Evolutionary conservation across 805 yeast genomes (phyloP).

Genomic region (Candida ipomoeae): DNA sequence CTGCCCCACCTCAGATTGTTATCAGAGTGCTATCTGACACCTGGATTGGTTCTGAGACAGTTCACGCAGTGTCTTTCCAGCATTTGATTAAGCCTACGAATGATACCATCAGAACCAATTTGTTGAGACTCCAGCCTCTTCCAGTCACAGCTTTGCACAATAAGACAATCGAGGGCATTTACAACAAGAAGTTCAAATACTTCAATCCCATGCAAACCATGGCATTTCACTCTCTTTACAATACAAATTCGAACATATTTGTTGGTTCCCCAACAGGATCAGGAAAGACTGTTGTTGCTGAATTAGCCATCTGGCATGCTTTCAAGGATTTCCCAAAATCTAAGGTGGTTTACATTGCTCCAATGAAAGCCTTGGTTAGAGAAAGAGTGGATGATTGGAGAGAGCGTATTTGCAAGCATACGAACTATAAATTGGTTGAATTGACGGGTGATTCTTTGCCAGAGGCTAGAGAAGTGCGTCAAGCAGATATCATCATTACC

Average conservation of each 20-base stretch:
- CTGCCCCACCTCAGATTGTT: slow-evolving; percentile 84
- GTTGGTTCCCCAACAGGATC: slow-evolving; percentile 99
- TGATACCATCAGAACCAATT: slow-evolving; percentile 78
- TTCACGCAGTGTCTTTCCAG: slow-evolving; percentile 78
- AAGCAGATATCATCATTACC: slow-evolving; percentile 72
- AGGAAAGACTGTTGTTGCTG: slow-evolving; percentile 97
- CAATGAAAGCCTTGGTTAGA: slow-evolving; percentile 82
- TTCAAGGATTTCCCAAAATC: slow-evolving; percentile 75
- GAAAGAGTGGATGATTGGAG: slow-evolving; percentile 85
- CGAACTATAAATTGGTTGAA: slow-evolving; percentile 59
- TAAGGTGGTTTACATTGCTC: slow-evolving; percentile 81
- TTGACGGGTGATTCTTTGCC: slow-evolving; percentile 82
- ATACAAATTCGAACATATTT: slow-evolving; percentile 72
- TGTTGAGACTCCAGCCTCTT: slow-evolving; percentile 77
- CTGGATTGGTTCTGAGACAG: slow-evolving; percentile 85
- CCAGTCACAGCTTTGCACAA: slow-evolving; percentile 79
- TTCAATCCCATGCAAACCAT: slow-evolving; percentile 99
- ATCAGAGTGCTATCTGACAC: slow-evolving; percentile 75
- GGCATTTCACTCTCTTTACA: slow-evolving; percentile 86
- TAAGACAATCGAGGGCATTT: slow-evolving; percentile 61
- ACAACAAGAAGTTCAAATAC: slow-evolving; percentile 64
- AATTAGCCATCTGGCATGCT: slow-evolving; percentile 96
- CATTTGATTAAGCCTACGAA: slow-evolving; percentile 85
- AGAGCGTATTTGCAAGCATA: slow-evolving; percentile 43
- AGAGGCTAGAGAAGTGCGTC: slow-evolving; percentile 58